Percentiles rank a stretch among this genome's conserved stretches.
phyloP scores from a whole-genome alignment of 495 filamentous ascomycete genomes.

The Sordaria brevicollis region DNA sequence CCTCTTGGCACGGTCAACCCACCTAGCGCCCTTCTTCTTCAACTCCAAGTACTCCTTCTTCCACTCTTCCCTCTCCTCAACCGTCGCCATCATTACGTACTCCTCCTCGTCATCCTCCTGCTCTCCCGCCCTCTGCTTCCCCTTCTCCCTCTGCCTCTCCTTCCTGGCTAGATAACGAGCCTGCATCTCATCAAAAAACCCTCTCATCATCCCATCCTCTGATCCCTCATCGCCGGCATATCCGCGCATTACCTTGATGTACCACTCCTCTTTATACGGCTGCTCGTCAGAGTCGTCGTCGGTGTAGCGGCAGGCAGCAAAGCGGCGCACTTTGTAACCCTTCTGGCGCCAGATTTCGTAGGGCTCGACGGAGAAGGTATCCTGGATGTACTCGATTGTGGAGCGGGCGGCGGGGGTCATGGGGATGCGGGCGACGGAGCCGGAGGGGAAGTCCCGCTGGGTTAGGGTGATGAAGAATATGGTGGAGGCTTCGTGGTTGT shows the following conservation, averaged over 20 bases:
- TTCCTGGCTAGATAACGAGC: too few species aligned
- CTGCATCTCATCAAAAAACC: not conserved
- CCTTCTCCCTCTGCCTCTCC: not conserved
- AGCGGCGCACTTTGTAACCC: not conserved
- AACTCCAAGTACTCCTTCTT: too few species aligned
- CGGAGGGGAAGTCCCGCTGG: not conserved
- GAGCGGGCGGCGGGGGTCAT: not conserved
- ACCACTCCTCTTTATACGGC: not conserved
- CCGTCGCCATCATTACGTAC: fast-evolving
- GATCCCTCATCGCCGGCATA: not conserved
- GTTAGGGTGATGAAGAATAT: not conserved
- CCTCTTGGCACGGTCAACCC: too few species aligned
- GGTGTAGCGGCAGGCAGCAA: too few species aligned
- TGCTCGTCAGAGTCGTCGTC: too few species aligned
- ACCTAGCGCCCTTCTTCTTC: too few species aligned
- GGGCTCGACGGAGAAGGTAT: not conserved
- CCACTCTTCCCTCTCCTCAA: not conserved
- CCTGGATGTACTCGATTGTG: not conserved
- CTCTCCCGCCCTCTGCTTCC: not conserved
- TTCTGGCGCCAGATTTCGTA: not conserved
- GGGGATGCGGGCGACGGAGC: not conserved
- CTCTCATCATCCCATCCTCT: not conserved
- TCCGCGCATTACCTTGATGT: not conserved
- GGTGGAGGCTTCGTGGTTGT: not conserved
- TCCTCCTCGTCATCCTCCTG: not conserved